phyloP scores from a whole-genome alignment of 352 stramenopile species.

The Pythium vanterpoolii region DNA sequence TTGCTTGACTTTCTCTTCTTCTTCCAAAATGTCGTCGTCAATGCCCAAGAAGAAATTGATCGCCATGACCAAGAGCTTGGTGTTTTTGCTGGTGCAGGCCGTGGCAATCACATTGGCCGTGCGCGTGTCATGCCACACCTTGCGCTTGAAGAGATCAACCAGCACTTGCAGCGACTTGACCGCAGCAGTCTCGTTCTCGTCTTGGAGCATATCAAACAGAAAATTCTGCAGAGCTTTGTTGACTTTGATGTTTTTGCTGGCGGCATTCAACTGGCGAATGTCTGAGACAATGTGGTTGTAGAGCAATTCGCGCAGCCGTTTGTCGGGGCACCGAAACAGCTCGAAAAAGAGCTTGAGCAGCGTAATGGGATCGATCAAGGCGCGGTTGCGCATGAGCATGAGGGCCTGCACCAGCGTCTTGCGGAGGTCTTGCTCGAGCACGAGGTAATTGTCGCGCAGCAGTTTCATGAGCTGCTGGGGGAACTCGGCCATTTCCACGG shows the following conservation, averaged over 20 bases:
- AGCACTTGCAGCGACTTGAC: constrained; percentile 92
- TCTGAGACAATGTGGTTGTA: constrained; percentile 97
- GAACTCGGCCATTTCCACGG: constrained; percentile 83
- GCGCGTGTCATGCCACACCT: constrained; percentile 96
- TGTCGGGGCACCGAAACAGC: constrained; percentile 96
- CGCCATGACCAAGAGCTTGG: constrained; percentile 85
- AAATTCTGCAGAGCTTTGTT: constrained; percentile 96
- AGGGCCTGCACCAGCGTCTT: constrained; percentile 94
- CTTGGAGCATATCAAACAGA: constrained; percentile 93
- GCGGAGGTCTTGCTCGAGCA: constrained; percentile 90
- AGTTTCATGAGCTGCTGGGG: constrained; percentile 91
- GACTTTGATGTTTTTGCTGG: constrained; percentile 94
- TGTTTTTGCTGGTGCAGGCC: constrained; percentile 85
- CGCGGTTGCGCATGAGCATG: constrained; percentile 96
- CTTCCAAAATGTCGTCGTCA: constrained; percentile 96
- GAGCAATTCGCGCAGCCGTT: constrained; percentile 92
- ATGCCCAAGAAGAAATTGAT: constrained; percentile 99
- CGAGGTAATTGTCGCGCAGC: constrained; percentile 86
- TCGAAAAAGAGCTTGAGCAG: constrained; percentile 96
- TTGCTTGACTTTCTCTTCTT: constrained; percentile 92
- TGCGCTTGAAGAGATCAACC: constrained; percentile 95
- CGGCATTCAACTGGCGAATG: constrained; percentile 83
- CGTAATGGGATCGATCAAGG: constrained; percentile 87
- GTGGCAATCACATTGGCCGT: constrained; percentile 97
- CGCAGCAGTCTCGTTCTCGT: constrained; percentile 80